phyloP scores from a whole-genome alignment of 2,329 filamentous ascomycete genomes.

The Pseudogymnoascus sp. region DNA sequence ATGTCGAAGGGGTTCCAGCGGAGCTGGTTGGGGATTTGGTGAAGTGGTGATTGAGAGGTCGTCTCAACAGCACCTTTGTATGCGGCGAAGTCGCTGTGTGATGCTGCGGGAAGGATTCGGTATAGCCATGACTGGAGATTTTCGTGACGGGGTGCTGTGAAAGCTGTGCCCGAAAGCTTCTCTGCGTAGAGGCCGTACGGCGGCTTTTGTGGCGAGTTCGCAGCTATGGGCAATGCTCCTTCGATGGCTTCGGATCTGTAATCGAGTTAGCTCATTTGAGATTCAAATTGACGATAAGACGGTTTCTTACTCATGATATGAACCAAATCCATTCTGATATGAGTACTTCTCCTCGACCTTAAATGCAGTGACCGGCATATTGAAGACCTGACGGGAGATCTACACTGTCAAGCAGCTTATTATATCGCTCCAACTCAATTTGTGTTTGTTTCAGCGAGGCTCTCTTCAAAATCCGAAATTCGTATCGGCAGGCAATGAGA shows the following conservation, averaged over 20 bases:
- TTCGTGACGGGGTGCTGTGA: slow-evolving; percentile 50
- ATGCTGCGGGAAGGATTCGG: slow-evolving; percentile 47
- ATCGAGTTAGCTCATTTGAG: slow-evolving; percentile 20
- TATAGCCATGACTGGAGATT: slow-evolving; percentile 56
- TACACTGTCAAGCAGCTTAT: not conserved
- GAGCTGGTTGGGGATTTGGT: slow-evolving; percentile 74
- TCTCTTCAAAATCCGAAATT: not conserved
- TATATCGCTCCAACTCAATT: not conserved
- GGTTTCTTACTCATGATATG: slow-evolving; percentile 56
- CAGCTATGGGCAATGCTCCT: slow-evolving; percentile 57
- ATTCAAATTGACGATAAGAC: not conserved
- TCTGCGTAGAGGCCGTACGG: slow-evolving; percentile 64
- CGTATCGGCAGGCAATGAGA: not conserved
- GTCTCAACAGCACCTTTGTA: slow-evolving; percentile 41
- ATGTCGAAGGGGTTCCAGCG: slow-evolving; percentile 70
- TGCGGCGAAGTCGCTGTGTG: slow-evolving; percentile 33
- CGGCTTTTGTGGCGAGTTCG: slow-evolving; percentile 65
- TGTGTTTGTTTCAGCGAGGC: not conserved
- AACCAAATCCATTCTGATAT: slow-evolving; percentile 63
- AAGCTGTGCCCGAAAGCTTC: slow-evolving; percentile 53
- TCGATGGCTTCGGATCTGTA: slow-evolving; percentile 57
- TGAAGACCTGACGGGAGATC: slow-evolving; percentile 10
- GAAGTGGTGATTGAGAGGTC: slow-evolving; percentile 46
- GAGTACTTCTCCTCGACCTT: slow-evolving; percentile 57
- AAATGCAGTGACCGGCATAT: slow-evolving; percentile 61